Conservation (phyloP, 2,329 filamentous ascomycete genomes). For the Ilyonectria robusta region DNA sequence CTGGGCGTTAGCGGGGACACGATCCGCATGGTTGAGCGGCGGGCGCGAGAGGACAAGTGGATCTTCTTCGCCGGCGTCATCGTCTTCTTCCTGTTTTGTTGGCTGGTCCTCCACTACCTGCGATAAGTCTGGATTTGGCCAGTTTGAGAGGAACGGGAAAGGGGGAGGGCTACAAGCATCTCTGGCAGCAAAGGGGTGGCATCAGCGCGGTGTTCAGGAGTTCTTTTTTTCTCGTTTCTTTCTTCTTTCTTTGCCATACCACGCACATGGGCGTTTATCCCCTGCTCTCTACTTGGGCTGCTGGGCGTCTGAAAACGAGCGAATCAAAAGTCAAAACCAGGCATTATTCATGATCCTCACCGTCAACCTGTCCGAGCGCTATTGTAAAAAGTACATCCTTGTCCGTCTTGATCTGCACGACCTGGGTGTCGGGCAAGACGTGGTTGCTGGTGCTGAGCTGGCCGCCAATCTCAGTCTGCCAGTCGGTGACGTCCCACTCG, state of each 20-base stretch:
- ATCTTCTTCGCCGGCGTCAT: constrained; percentile 92
- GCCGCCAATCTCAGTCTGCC: constrained; percentile 83
- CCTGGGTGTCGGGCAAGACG: constrained; percentile 69
- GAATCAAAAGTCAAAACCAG: constrained; percentile 13
- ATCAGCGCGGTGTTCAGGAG: constrained; percentile 50
- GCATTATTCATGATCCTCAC: constrained; percentile 51
- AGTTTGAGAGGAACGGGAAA: constrained; percentile 9
- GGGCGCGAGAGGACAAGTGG: constrained; percentile 97
- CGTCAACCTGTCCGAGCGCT: constrained; percentile 64
- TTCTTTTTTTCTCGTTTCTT: constrained; percentile 33
- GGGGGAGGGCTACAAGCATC: constrained; percentile 25
- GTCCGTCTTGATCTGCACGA: constrained; percentile 74
- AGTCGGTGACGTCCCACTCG: constrained; percentile 91
- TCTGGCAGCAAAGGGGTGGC: constrained; percentile 36
- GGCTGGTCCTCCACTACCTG: constrained; percentile 88
- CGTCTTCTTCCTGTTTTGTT: constrained; percentile 92
- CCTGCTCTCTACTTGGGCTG: background rate
- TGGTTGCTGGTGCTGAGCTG: constrained; percentile 87
- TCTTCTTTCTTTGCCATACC: constrained; percentile 28
- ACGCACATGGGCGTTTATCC: constrained; percentile 2
- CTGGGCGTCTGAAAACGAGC: background rate
- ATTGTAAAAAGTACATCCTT: constrained; percentile 82
- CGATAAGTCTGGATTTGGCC: constrained; percentile 54
- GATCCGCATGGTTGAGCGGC: constrained; percentile 94
- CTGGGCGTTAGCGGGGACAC: constrained; percentile 95